phyloP scores from a whole-genome alignment of 2,329 filamentous ascomycete genomes.

The Pyrenophora seminiperda region DNA sequence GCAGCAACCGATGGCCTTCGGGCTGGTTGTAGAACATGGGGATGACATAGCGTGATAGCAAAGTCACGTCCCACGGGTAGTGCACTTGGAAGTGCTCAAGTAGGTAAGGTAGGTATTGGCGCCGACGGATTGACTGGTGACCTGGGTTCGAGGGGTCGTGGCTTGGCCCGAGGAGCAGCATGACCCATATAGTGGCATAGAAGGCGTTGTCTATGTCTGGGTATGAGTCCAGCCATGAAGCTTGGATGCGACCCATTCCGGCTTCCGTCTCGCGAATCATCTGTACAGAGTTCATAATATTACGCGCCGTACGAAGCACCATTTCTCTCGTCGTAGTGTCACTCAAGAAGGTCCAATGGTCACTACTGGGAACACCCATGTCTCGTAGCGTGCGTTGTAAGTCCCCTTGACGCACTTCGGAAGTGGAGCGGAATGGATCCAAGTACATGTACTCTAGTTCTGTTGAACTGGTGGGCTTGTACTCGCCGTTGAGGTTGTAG shows the following conservation, averaged over 20 bases:
- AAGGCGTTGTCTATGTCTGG: slow-evolving; percentile 64
- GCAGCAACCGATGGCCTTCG: slow-evolving; percentile 60
- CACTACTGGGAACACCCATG: slow-evolving; percentile 50
- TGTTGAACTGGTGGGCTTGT: slow-evolving; percentile 34
- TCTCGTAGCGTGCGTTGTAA: slow-evolving; percentile 66
- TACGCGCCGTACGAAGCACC: slow-evolving; percentile 75
- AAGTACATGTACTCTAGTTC: slow-evolving; percentile 70
- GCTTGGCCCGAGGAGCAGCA: slow-evolving; percentile 48
- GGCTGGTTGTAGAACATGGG: slow-evolving; percentile 62
- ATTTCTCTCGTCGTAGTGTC: slow-evolving; percentile 70
- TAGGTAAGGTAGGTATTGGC: slow-evolving; percentile 68
- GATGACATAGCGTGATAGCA: slow-evolving; percentile 70
- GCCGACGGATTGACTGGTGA: slow-evolving; percentile 45
- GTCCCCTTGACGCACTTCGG: slow-evolving; percentile 66
- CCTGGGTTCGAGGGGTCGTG: slow-evolving; percentile 32
- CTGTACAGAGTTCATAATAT: slow-evolving; percentile 76
- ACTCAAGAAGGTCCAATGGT: slow-evolving; percentile 61
- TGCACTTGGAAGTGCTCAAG: slow-evolving; percentile 67
- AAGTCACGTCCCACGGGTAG: slow-evolving; percentile 72
- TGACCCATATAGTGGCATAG: slow-evolving; percentile 77
- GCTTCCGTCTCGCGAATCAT: slow-evolving; percentile 47
- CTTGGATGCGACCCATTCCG: slow-evolving; percentile 25
- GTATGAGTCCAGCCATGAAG: slow-evolving; percentile 33
- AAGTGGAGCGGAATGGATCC: slow-evolving; percentile 75
- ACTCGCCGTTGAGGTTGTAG: slow-evolving; percentile 56